Conservation (phyloP, 2,329 filamentous ascomycete species). For the Blumeria graminis region DNA sequence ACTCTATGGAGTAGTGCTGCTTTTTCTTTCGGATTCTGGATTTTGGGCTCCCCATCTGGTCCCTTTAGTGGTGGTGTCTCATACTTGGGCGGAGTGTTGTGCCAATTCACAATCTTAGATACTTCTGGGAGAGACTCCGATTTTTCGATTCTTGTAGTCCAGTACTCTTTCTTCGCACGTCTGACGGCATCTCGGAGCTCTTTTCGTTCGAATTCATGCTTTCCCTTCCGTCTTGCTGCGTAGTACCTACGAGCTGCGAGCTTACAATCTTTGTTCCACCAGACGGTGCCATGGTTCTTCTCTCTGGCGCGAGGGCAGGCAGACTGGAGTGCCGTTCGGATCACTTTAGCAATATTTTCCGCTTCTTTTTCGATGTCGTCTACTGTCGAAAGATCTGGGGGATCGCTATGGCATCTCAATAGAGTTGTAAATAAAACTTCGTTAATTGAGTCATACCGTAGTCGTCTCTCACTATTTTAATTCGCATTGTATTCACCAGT, state of each 20-base stretch:
- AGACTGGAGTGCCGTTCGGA: not conserved
- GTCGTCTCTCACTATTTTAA: not conserved
- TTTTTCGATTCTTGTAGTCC: not conserved
- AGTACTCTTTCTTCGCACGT: not conserved
- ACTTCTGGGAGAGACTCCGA: not conserved
- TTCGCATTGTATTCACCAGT: not conserved
- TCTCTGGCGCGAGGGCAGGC: not conserved
- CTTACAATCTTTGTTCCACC: not conserved
- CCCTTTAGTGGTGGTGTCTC: not conserved
- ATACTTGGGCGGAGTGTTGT: not conserved
- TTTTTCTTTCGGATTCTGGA: not conserved
- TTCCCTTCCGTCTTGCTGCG: not conserved
- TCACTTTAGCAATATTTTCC: not conserved
- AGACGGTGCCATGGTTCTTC: not conserved
- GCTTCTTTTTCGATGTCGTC: not conserved
- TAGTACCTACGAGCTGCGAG: not conserved
- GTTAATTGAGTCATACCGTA: not conserved
- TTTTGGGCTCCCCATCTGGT: not conserved
- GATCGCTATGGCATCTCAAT: not conserved
- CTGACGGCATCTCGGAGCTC: not conserved
- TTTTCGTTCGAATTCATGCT: not conserved
- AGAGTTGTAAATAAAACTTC: not conserved
- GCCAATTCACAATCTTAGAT: not conserved
- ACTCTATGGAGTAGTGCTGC: not conserved
- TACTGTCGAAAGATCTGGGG: not conserved